Evolutionary conservation across 495 filamentous ascomycete species (phyloP), one percentile per base, ranked within the genome.

Genomic region (Pseudomonodictys pantanalensis): DNA sequence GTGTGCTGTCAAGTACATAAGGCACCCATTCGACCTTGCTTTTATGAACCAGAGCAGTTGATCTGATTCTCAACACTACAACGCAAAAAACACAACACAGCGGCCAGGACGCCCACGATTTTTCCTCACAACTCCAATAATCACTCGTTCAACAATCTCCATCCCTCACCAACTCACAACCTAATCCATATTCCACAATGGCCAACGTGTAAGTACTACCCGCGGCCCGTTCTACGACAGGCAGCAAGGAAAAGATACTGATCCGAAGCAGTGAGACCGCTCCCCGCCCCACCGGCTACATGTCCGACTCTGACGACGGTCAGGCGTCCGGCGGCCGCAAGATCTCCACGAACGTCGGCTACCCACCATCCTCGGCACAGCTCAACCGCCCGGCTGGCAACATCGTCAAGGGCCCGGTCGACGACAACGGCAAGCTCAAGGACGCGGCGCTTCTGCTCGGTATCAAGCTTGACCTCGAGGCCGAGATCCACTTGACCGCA

Each of bases 401-500:
- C 42, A 49, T 78, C 15, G 62, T 78, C 17, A 72, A 69, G 60
- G 75, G 75, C 15, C 70, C 75, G 0, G 69, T 68, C 42, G 74
- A 78, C 48, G 73, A 76, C 9, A 48, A 76, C 29, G 75, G 75
- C 32, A 72, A 76, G 54, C 69, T 75, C 51, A 76, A 75, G 59
- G 54, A 71, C 30, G 73, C 75, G 2, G 74, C 72, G 20, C 68
- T 78, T 22, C 65, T 75, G 24, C 69, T 78, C 48, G 75, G 75
- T 35, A 78, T 78, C 62, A 78, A 78, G 69, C 71, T 78, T 30
- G 75, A 78, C 62, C 50, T 78, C 24, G 75, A 78, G 48, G 75
- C 75, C 2, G 75, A 78, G 54, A 73, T 78, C 20, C 75, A 78
- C 58, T 55, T 78, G 56, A 76, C 75, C 2, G 75, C 75, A n/a